phyloP scores from a whole-genome alignment of 208 protist species.

The Leishmania gerbilli region DNA sequence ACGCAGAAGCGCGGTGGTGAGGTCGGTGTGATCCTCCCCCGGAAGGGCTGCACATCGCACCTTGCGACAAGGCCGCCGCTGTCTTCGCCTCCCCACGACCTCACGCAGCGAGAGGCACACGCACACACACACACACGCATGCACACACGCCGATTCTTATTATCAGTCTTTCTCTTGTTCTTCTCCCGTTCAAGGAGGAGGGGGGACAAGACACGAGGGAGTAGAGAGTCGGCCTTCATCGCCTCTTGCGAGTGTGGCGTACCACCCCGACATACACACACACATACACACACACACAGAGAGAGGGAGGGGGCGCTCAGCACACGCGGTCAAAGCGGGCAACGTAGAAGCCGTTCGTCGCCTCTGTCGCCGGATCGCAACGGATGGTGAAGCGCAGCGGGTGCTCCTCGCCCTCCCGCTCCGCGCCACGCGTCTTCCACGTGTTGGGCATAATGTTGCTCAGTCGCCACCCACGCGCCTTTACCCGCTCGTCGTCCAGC shows the following conservation, averaged over 20 bases:
- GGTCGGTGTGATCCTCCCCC: background rate
- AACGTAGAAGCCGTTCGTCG: conserved; percentile 89
- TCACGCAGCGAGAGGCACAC: background rate
- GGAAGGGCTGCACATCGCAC: background rate
- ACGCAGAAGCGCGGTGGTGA: no score
- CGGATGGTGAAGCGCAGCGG: conserved; percentile 85
- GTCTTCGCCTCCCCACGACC: background rate
- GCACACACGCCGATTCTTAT: background rate
- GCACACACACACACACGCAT: background rate
- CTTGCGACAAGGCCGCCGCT: background rate
- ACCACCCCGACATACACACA: background rate
- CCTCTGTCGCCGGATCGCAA: conserved; percentile 70
- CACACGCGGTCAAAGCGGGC: conserved; percentile 77
- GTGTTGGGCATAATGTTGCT: conserved; percentile 79
- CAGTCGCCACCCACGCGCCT: conserved; percentile 74
- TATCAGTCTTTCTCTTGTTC: background rate
- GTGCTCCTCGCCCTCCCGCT: conserved; percentile 21
- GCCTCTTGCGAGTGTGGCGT: background rate
- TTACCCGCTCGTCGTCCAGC: conserved; percentile 71
- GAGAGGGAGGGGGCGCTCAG: background rate
- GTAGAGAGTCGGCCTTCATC: background rate
- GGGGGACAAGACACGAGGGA: background rate
- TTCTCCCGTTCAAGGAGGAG: background rate
- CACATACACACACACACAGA: background rate
- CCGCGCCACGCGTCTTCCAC: conserved; percentile 62